Evolutionary conservation across 2,329 filamentous ascomycete genomes (phyloP).

Genomic region (Colletotrichum shisoi): DNA sequence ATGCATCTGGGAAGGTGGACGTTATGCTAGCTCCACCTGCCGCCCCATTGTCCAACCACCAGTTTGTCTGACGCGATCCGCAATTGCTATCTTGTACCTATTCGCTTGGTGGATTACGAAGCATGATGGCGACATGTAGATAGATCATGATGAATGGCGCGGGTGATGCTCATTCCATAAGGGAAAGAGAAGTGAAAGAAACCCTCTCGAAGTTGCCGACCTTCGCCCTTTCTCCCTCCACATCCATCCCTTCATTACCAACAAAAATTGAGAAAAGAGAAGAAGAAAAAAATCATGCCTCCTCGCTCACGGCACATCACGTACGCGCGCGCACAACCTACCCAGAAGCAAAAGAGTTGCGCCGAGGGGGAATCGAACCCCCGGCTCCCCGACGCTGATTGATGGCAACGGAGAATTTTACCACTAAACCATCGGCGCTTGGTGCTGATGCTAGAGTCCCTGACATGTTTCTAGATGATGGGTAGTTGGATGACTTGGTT

Average conservation of each 20-base stretch:
- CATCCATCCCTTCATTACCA: too few species aligned
- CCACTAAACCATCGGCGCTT: slow-evolving; percentile 14
- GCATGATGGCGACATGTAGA: too few species aligned
- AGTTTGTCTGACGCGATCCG: not conserved
- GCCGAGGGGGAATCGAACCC: slow-evolving; percentile 17
- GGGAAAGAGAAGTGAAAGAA: too few species aligned
- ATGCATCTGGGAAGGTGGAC: not conserved
- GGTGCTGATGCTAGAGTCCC: not conserved
- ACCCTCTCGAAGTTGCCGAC: too few species aligned
- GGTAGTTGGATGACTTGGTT: rapidly evolving
- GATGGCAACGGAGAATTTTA: slow-evolving; percentile 18
- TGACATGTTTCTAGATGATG: not conserved
- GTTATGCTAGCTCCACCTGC: not conserved
- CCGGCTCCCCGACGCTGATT: slow-evolving; percentile 14
- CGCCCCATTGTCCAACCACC: not conserved
- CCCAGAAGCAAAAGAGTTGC: not conserved
- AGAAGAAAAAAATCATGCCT: too few species aligned
- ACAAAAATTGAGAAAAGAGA: too few species aligned
- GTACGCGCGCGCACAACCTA: not conserved
- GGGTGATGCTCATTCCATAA: too few species aligned
- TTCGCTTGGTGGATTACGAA: too few species aligned
- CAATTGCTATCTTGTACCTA: not conserved
- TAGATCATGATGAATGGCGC: too few species aligned
- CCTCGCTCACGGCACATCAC: too few species aligned
- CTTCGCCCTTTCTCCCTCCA: too few species aligned